Conservation (phyloP, 225 moss, liverwort and hornwort species). For the Pseudisothecium myosuroides region DNA sequence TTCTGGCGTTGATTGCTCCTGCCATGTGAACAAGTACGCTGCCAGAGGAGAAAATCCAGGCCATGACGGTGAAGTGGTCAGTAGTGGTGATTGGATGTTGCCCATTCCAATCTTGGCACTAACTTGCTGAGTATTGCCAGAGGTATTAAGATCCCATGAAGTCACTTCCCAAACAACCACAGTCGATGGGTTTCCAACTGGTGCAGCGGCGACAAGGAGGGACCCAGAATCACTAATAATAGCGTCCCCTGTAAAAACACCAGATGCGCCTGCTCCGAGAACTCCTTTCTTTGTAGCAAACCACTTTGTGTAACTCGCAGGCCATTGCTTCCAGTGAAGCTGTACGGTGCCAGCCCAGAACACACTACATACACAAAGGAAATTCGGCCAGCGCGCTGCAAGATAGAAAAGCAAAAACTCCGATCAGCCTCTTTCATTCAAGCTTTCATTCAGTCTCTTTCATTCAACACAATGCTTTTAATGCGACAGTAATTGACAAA, state of each 20-base stretch:
- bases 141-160: slow-evolving; percentile 47
- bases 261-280: slow-evolving; percentile 92
- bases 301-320: slow-evolving; percentile 57
- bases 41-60: slow-evolving; percentile 78
- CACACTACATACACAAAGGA: slow-evolving; percentile 79
- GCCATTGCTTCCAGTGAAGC: slow-evolving; percentile 95
- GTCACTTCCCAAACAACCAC: slow-evolving; percentile 96
- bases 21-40: slow-evolving; percentile 79
- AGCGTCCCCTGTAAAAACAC: slow-evolving; percentile 74
- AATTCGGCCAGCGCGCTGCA: slow-evolving; percentile 95
- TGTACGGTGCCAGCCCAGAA: slow-evolving; percentile 89
- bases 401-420: background rate
- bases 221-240: slow-evolving; percentile 67
- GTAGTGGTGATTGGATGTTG: slow-evolving; percentile 47
- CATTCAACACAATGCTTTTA: background rate
- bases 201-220: slow-evolving; percentile 79
- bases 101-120: slow-evolving; percentile 56
- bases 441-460: background rate
- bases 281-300: slow-evolving; percentile 80
- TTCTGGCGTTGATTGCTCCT: slow-evolving; percentile 58
- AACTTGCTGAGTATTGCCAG: slow-evolving; percentile 51
- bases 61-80: slow-evolving; percentile 64
- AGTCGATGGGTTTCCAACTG: slow-evolving; percentile 90
- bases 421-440: background rate
- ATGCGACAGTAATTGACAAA: background rate